A percentile compares a stretch with the other conserved stretches of the same genome.
These are phyloP conservation scores for Aspergillus sp. DNA, from an alignment of 2,329 filamentous ascomycete species.

Conservation along the genomic window DNA sequence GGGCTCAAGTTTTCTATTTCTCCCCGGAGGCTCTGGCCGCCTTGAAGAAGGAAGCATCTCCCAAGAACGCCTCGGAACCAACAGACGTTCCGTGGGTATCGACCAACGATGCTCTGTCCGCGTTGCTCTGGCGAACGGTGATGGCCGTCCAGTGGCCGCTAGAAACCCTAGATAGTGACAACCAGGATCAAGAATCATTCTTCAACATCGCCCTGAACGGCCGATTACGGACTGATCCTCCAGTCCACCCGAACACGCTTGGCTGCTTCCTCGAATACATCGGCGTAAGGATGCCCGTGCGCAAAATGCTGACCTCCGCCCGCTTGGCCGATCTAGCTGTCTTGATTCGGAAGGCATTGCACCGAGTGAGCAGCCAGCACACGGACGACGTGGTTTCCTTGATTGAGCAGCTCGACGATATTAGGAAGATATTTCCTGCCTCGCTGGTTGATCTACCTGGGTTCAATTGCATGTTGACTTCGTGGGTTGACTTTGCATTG, in stretches of 20 bases:
- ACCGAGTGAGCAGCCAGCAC: conserved; percentile 32
- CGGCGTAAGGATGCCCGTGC: conserved; percentile 23
- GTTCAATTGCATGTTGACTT: conserved; percentile 35
- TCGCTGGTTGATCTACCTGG: conserved; percentile 41
- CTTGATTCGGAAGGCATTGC: conserved; percentile 37
- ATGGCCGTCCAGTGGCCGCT: conserved; percentile 32
- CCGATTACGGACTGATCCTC: conserved; percentile 36
- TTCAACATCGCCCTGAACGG: conserved; percentile 44
- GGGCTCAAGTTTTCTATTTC: conserved; percentile 37
- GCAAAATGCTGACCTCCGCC: conserved; percentile 31
- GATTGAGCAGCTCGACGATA: conserved; percentile 35
- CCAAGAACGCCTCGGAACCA: conserved; percentile 27
- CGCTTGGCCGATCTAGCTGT: conserved; percentile 38
- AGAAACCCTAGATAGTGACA: conserved; percentile 29
- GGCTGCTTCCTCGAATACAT: conserved; percentile 46
- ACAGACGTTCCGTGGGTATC: conserved; percentile 31
- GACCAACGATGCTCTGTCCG: conserved; percentile 41
- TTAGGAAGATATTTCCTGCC: conserved; percentile 33
- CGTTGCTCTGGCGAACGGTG: conserved; percentile 40
- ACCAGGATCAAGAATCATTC: conserved; percentile 32
- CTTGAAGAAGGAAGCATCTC: conserved; percentile 36
- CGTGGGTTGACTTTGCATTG: conserved; percentile 37
- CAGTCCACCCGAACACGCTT: conserved; percentile 38
- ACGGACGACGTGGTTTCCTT: conserved; percentile 31
- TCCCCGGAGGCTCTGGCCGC: conserved; percentile 28